phyloP scores from a whole-genome alignment of 176 grass and related monocot genomes.

The Zea mays region DNA sequence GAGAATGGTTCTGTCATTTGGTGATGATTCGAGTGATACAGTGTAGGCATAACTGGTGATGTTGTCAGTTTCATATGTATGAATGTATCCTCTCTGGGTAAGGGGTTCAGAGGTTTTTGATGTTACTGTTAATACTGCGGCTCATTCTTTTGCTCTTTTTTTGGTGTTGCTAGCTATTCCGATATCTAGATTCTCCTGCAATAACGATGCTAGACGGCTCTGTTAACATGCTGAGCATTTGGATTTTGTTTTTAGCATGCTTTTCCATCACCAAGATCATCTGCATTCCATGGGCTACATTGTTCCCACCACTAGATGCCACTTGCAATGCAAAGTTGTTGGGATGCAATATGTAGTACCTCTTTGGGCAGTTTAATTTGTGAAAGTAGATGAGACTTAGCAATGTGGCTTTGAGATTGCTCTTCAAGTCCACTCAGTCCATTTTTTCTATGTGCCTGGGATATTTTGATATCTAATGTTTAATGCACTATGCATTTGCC shows the following conservation, averaged over 20 bases:
- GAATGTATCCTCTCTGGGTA: background rate
- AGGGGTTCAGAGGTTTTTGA: background rate
- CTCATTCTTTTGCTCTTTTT: background rate
- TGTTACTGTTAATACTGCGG: background rate
- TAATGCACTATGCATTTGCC: background rate
- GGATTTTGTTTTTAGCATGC: background rate
- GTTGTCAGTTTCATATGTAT: background rate
- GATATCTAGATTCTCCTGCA: conserved; percentile 5
- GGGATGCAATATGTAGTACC: background rate
- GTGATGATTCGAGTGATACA: background rate
- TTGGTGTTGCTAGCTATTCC: background rate
- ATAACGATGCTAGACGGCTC: background rate
- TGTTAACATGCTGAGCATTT: background rate
- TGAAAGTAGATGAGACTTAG: background rate
- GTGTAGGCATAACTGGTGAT: background rate
- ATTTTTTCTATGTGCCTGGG: background rate
- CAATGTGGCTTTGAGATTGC: background rate
- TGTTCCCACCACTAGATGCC: background rate
- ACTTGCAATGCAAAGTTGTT: conserved; percentile 3
- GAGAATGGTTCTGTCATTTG: too few relatives aligned
- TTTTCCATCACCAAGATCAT: background rate
- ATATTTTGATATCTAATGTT: background rate
- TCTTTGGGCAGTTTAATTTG: background rate
- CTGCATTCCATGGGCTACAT: background rate
- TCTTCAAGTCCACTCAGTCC: background rate